These are phyloP conservation scores for Cladosporium sp. DNA, from an alignment of 2,329 filamentous ascomycete species.

Conservation along the genomic window DNA sequence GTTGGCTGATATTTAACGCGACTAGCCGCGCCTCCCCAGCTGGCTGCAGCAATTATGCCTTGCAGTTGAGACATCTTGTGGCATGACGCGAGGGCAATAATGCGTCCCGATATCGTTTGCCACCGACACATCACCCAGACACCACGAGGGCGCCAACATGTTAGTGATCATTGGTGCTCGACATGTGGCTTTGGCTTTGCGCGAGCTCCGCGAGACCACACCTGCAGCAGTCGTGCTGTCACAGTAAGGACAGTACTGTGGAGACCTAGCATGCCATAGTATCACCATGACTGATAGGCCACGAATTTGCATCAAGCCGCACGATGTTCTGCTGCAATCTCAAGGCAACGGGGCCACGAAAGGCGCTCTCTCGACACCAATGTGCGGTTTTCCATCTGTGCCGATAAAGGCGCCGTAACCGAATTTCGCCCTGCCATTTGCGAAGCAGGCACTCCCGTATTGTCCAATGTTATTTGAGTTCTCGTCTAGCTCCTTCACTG, in stretches of 20 bases:
- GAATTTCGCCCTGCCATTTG: constrained; percentile 25
- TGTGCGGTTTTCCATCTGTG: constrained; percentile 42
- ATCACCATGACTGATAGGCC: too few species aligned
- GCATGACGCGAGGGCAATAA: background rate
- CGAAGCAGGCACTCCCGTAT: background rate
- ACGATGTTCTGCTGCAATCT: background rate
- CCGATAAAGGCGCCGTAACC: constrained; percentile 52
- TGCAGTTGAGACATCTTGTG: background rate
- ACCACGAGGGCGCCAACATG: constrained; percentile 26
- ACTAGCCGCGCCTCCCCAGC: background rate
- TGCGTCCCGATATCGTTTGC: constrained; percentile 1
- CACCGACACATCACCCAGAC: background rate
- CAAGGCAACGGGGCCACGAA: constrained; percentile 23
- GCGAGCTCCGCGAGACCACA: too few species aligned
- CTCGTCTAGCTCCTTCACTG: constrained; percentile 34
- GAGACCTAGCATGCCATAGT: too few species aligned
- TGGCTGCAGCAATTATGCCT: background rate
- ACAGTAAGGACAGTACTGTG: too few species aligned
- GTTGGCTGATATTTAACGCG: background rate
- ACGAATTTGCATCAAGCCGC: too few species aligned
- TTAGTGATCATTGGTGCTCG: too few species aligned
- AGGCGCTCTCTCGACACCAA: constrained; percentile 51
- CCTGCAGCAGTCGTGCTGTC: too few species aligned
- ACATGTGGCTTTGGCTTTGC: too few species aligned
- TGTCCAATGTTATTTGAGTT: background rate